Conservation (phyloP, 1,284 basidiomycete species). For the Exsudoporus floridanus region DNA sequence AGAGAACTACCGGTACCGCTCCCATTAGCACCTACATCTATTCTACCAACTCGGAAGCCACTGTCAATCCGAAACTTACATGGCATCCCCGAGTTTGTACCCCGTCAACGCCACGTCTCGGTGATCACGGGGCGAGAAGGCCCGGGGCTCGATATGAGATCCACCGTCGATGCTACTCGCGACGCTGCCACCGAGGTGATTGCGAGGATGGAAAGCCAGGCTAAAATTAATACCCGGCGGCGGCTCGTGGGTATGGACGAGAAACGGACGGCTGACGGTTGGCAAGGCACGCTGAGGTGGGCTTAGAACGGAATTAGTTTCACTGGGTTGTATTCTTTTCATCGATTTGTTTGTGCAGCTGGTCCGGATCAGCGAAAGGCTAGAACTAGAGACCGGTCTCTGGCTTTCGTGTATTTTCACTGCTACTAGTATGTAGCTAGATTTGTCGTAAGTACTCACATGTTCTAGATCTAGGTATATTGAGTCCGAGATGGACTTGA, state of each 20-base stretch:
- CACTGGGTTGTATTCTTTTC: neutral
- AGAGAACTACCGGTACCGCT: neutral
- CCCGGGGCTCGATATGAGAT: neutral
- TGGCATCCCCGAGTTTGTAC: constrained; percentile 32
- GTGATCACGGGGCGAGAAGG: neutral
- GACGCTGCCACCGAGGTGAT: constrained; percentile 26
- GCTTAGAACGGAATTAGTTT: neutral
- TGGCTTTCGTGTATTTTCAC: neutral
- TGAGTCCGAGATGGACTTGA: neutral
- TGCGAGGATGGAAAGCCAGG: constrained; percentile 27
- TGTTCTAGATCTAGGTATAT: neutral
- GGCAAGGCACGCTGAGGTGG: constrained; percentile 7
- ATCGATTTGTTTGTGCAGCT: constrained; percentile 25
- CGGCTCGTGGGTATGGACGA: constrained; percentile 1
- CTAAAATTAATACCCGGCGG: constrained; percentile 4
- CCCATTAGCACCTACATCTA: neutral
- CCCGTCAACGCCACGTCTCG: constrained; percentile 17
- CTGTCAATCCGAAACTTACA: constrained; percentile 12
- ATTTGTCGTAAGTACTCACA: constrained; percentile 21
- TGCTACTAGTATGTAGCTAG: constrained; percentile 5
- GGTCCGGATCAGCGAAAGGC: neutral
- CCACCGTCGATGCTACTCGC: neutral
- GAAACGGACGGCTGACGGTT: neutral
- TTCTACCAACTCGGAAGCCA: constrained; percentile 1
- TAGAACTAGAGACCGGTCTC: neutral